Conservation (phyloP, 345 rosid species). For the Pistacia vera region DNA sequence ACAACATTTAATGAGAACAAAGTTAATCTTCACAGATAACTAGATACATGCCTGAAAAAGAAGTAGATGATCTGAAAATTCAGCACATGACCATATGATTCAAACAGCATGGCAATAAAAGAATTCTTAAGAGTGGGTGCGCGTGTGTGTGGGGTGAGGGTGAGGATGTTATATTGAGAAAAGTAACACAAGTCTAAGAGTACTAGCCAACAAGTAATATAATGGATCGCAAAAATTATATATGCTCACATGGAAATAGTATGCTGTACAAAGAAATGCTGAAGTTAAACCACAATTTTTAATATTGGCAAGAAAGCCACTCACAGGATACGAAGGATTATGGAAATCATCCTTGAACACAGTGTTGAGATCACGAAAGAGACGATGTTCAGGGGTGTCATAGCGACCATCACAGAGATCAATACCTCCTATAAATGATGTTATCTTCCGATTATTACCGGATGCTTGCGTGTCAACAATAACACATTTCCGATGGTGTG, state of each 20-base stretch:
- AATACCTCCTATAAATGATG: slow-evolving; percentile 89
- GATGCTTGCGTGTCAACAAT: slow-evolving; percentile 84
- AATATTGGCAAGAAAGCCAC: slow-evolving; percentile 32
- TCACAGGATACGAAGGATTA: slow-evolving; percentile 85
- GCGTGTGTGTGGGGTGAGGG: too few species aligned
- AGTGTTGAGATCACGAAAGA: slow-evolving; percentile 66
- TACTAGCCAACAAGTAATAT: neutral
- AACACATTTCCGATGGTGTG: slow-evolving; percentile 93
- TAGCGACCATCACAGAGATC: slow-evolving; percentile 99
- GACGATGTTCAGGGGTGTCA: slow-evolving; percentile 88
- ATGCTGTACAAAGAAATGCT: neutral
- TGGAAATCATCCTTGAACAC: slow-evolving; percentile 77
- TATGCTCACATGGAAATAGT: neutral
- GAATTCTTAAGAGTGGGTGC: too few species aligned
- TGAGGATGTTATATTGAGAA: too few species aligned
- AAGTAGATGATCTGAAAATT: too few species aligned
- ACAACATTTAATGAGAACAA: neutral
- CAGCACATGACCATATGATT: too few species aligned
- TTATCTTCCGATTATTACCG: slow-evolving; percentile 75
- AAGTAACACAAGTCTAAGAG: neutral
- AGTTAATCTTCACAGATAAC: neutral
- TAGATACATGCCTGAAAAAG: neutral
- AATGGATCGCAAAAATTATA: neutral
- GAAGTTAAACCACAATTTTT: neutral
- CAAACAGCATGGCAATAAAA: too few species aligned